Conservation (phyloP, 805 yeast species). For the Spencermartinsiella europaea region DNA sequence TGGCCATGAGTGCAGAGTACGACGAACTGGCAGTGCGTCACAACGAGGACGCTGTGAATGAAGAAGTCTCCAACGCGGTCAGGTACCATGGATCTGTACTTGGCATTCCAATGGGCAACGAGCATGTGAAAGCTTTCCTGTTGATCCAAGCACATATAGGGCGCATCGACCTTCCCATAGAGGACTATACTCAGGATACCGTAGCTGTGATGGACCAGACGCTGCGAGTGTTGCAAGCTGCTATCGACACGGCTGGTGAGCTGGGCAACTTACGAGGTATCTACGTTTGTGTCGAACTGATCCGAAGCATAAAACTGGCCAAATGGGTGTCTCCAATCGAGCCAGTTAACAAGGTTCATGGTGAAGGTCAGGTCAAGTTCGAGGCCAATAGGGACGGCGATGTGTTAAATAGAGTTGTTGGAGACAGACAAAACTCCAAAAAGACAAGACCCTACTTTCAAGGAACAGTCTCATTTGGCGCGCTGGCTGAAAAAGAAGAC, state of each 20-base stretch:
- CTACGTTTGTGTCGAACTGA: slow-evolving; percentile 54
- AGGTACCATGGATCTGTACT: slow-evolving; percentile 47
- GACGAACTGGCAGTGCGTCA: slow-evolving; percentile 88
- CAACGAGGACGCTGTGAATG: slow-evolving; percentile 83
- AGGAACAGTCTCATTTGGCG: slow-evolving; percentile 48
- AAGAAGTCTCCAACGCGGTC: slow-evolving; percentile 70
- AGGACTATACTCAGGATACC: slow-evolving; percentile 92
- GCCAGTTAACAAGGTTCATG: neutral
- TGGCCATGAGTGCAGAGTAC: slow-evolving; percentile 69
- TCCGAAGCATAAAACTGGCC: slow-evolving; percentile 87
- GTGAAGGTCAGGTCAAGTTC: neutral
- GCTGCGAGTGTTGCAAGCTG: slow-evolving; percentile 88
- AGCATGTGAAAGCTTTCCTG: slow-evolving; percentile 73
- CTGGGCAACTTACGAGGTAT: slow-evolving; percentile 65
- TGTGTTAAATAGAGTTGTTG: neutral
- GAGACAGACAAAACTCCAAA: slow-evolving; percentile 15
- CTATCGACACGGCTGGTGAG: slow-evolving; percentile 84
- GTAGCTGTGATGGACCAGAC: slow-evolving; percentile 91
- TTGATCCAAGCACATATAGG: slow-evolving; percentile 69
- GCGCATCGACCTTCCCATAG: slow-evolving; percentile 78
- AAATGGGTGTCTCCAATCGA: slow-evolving; percentile 47
- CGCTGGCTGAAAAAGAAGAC: slow-evolving; percentile 15
- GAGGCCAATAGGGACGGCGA: neutral
- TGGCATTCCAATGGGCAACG: slow-evolving; percentile 65
- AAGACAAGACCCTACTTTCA: slow-evolving; percentile 38